Conservation (phyloP, 1,139 yeast genomes). For the Taphrina deformans region DNA sequence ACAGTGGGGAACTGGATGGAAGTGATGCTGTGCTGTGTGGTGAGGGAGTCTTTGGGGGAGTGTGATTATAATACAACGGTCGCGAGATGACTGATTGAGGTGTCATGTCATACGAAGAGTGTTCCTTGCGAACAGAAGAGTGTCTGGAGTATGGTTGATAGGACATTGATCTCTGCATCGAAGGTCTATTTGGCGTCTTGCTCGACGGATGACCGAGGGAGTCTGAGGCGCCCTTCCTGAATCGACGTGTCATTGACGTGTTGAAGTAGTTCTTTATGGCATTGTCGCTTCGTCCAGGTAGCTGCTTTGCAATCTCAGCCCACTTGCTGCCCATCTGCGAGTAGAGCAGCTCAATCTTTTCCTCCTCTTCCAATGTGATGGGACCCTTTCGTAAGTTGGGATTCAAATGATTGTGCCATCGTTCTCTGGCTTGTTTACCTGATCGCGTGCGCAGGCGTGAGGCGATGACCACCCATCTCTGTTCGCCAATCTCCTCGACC, state of each 20-base stretch:
- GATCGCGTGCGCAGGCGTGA: constrained; percentile 72
- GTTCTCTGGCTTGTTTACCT: constrained; percentile 89
- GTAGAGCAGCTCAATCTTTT: constrained; percentile 74
- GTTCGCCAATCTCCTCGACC: constrained; percentile 73
- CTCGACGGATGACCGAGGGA: background rate
- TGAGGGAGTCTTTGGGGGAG: constrained; percentile 15
- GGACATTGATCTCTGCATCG: constrained; percentile 12
- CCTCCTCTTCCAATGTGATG: constrained; percentile 81
- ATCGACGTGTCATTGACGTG: constrained; percentile 27
- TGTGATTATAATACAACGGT: constrained; percentile 6
- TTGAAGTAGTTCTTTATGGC: constrained; percentile 98
- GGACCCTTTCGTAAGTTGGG: constrained; percentile 81
- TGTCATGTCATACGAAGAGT: background rate
- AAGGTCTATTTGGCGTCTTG: background rate
- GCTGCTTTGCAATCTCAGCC: constrained; percentile 90
- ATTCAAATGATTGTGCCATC: constrained; percentile 88
- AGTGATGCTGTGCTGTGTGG: background rate
- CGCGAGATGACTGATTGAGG: background rate
- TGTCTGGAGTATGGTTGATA: constrained; percentile 6
- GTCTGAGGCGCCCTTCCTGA: background rate
- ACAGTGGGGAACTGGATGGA: background rate
- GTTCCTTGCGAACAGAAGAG: background rate
- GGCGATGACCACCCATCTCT: constrained; percentile 87
- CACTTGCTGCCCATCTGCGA: constrained; percentile 81
- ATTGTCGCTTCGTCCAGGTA: constrained; percentile 77